Evolutionary conservation across 1,284 basidiomycete genomes (phyloP), one percentile per base, ranked within the genome.

Genomic region (Ustilago hordei): DNA sequence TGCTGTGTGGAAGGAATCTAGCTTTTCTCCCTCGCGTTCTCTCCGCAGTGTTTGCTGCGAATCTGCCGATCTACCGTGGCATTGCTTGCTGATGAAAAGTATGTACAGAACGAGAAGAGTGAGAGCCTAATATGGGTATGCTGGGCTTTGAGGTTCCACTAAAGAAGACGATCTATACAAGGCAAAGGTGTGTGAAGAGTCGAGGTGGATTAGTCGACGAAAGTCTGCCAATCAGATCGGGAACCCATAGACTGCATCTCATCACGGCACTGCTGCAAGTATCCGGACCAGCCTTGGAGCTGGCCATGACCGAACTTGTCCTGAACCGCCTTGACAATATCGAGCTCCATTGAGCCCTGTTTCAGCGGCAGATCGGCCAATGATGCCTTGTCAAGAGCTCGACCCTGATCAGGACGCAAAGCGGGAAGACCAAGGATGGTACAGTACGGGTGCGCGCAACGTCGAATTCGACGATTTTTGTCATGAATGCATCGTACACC

Each of bases 391-490:
- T 43, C 13, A 15, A 74, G 28, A 2, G 15, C 47, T 1, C 72
- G 66, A 28, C 45, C 13, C 41, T 65, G 62, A 31, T 74, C 72
- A 0, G 66, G 62, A 2, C 17, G n/a, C 41, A 74, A 53, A 1
- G 72, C 60, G 17, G 62, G 62, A 15, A 74, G 43, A 12, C 72
- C 72, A 34, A 74, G 72, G 5, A 69, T 55, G 56, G n/a, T n/a
- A n/a, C n/a, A n/a, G 55, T 60, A 28, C 70, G 70, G 5, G 70
- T 73, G 54, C 65, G 64, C 4, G 41, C 43, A 2, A 73, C 70
- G 57, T 73, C 70, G 55, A 76, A 76, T 13, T 72, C 74, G 61
- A 76, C 65, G 23, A 72, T 61, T 59, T 76, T 76, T 32, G 60
- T 56, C 43, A 76, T 63, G 56, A 76, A 76, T 0, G 69, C 65